These are phyloP conservation scores for Diaporthe sp. DNA, from an alignment of 2,329 filamentous ascomycete genomes.

Conservation along the genomic window DNA sequence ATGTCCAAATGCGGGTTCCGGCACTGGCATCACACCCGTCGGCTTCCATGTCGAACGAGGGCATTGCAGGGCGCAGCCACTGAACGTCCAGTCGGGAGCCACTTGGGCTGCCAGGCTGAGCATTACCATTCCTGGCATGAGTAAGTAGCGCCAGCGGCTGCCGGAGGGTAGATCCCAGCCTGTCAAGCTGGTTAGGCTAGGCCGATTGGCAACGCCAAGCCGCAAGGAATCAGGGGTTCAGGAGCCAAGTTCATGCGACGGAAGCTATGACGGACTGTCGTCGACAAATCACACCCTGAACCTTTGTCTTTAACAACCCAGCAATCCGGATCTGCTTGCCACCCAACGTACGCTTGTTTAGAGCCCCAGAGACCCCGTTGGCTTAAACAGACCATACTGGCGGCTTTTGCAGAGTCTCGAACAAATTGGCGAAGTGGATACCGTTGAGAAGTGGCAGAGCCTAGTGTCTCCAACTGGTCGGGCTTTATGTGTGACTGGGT, in stretches of 20 bases:
- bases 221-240: conserved; percentile 1
- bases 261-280: background rate
- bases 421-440: background rate
- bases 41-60: background rate
- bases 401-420: background rate
- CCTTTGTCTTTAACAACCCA: background rate
- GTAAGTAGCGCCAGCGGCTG: conserved; percentile 5
- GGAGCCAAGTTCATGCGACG: conserved; percentile 1
- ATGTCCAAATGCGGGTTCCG: background rate
- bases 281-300: conserved; percentile 12
- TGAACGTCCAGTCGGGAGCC: background rate
- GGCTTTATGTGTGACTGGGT: background rate
- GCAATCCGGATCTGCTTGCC: background rate
- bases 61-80: background rate
- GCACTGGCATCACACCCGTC: background rate
- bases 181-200: conserved; percentile 5
- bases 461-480: background rate
- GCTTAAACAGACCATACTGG: background rate
- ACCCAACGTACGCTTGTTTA: background rate
- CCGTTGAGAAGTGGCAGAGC: background rate
- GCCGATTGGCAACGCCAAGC: conserved; percentile 20
- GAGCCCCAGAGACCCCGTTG: background rate
- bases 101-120: background rate
- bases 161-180: background rate
- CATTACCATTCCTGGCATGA: background rate